phyloP scores from a whole-genome alignment of 106 monocot genomes.

The Apostasia shenzhenica region DNA sequence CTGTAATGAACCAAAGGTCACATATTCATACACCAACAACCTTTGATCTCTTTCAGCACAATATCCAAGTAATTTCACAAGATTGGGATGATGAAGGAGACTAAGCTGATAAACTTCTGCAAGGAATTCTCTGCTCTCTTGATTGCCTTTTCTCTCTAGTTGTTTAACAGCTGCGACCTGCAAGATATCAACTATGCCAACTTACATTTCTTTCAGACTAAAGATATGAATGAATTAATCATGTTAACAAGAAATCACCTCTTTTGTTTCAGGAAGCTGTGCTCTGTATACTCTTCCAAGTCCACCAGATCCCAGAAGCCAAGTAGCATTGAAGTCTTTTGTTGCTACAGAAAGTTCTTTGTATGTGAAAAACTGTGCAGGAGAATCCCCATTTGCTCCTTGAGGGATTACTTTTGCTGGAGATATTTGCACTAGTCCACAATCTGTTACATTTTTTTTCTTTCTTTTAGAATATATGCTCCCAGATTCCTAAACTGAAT shows the following conservation, averaged over 20 bases:
- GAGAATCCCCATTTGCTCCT: slow-evolving; percentile 15
- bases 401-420: slow-evolving; percentile 22
- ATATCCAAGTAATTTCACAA: slow-evolving; percentile 26
- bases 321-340: slow-evolving; percentile 20
- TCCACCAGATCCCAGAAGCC: slow-evolving; percentile 27
- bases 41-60: slow-evolving; percentile 13
- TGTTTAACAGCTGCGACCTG: slow-evolving; percentile 27
- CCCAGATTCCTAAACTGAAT: neutral
- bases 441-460: slow-evolving; percentile 16
- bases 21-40: slow-evolving; percentile 23
- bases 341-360: slow-evolving; percentile 26
- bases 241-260: slow-evolving; percentile 10
- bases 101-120: slow-evolving; percentile 21
- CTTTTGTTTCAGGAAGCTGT: slow-evolving; percentile 17
- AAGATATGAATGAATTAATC: no score
- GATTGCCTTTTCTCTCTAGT: slow-evolving; percentile 14
- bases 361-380: slow-evolving; percentile 26
- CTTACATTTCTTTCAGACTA: neutral
- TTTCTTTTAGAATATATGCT: neutral
- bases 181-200: neutral
- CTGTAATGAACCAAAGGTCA: slow-evolving; percentile 23
- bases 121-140: slow-evolving; percentile 16
- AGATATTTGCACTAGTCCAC: slow-evolving; percentile 5
- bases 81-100: slow-evolving; percentile 23
- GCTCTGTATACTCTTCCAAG: slow-evolving; percentile 39